These are phyloP conservation scores for Entophlyctis helioformis DNA, from an alignment of 192 early-diverging fungal genomes.

Conservation along the genomic window DNA sequence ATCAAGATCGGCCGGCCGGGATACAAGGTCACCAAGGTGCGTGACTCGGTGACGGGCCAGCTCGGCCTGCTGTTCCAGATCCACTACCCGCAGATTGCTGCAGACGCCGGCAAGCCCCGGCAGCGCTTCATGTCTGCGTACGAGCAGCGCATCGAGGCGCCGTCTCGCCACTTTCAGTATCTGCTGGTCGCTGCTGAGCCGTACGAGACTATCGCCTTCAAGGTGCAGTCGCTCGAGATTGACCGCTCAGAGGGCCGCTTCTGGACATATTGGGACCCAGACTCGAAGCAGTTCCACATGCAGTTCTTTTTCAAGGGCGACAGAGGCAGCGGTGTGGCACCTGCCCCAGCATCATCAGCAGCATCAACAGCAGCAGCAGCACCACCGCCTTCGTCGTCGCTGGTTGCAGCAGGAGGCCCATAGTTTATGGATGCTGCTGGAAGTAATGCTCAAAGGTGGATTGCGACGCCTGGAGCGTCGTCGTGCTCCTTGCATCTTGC, in stretches of 20 bases:
- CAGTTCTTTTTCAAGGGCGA: slow-evolving; percentile 83
- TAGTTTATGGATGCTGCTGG: too few relatives aligned
- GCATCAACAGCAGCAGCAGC: too few relatives aligned
- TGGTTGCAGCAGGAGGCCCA: too few relatives aligned
- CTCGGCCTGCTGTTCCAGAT: slow-evolving; percentile 88
- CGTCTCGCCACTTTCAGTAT: slow-evolving; percentile 84
- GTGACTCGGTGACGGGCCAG: slow-evolving; percentile 77
- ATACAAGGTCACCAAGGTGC: slow-evolving; percentile 78
- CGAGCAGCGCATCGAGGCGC: slow-evolving; percentile 83
- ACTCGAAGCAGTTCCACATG: slow-evolving; percentile 72
- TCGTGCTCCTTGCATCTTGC: too few relatives aligned
- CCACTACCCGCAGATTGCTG: slow-evolving; percentile 86
- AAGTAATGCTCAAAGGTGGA: too few relatives aligned
- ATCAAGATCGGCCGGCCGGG: slow-evolving; percentile 96
- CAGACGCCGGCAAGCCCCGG: slow-evolving; percentile 64
- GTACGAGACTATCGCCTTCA: slow-evolving; percentile 90
- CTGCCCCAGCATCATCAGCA: too few relatives aligned
- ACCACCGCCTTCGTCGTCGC: too few relatives aligned
- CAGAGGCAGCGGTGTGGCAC: too few relatives aligned
- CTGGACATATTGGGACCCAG: slow-evolving; percentile 92
- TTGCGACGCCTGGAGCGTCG: too few relatives aligned
- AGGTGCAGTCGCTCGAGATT: slow-evolving; percentile 86
- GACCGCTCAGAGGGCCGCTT: slow-evolving; percentile 76
- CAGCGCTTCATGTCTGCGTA: slow-evolving; percentile 96
- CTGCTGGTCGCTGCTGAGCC: slow-evolving; percentile 91